Evolutionary conservation across 805 yeast genomes (phyloP), one percentile per base, ranked within the genome.

Genomic region (Teunomyces aglyptinius): DNA sequence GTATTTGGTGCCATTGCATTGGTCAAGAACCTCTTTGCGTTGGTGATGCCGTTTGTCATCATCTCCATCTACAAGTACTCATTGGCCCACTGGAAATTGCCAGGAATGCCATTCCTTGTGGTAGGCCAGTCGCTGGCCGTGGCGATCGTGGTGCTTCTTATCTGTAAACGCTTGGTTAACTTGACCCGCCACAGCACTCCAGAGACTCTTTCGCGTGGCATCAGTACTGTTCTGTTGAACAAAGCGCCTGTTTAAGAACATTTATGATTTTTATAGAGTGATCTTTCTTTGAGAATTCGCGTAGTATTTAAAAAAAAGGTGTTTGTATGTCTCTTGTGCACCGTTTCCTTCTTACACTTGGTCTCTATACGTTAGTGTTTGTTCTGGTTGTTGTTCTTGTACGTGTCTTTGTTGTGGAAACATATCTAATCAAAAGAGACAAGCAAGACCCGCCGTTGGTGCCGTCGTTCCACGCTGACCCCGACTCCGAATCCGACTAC

Each of bases 1-100:
- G 70, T 83, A 13, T 85, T 85, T 65, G 90, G 92, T 7, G 89
- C 85, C 0, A 61, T 85, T 38, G 80, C 89, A 0, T 60, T 86
- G 42, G 58, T 84, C 13, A 79, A 81, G 57, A 83, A 80, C 51
- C 41, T 77, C 0, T 61, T 77, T 3, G 63, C 68, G 48, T 65
- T 83, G 49, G 46, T 76, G 6, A 64, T 73, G 1, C 89, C 92
- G 0, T 63, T 81, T 5, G 13, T 68, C 0, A 60, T 78, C 27
- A 61, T 84, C 13, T 63, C 67, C 2, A 44, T 82, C 19, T 86
- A 85, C 56, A 67, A 67, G 46, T 43, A 43, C 16, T 54, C 68
- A 3, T 45, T 72, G 29, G 38, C 60, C 8, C 43, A 41, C 5
- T 63, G 65, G 57, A 44, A 63, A 45, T 39, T 45, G 15, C 73